A percentile compares a stretch with the other conserved stretches of the same genome.
These are phyloP conservation scores for Auricularia heimuer DNA, from an alignment of 768 basidiomycete genomes.

Conservation along the genomic window DNA sequence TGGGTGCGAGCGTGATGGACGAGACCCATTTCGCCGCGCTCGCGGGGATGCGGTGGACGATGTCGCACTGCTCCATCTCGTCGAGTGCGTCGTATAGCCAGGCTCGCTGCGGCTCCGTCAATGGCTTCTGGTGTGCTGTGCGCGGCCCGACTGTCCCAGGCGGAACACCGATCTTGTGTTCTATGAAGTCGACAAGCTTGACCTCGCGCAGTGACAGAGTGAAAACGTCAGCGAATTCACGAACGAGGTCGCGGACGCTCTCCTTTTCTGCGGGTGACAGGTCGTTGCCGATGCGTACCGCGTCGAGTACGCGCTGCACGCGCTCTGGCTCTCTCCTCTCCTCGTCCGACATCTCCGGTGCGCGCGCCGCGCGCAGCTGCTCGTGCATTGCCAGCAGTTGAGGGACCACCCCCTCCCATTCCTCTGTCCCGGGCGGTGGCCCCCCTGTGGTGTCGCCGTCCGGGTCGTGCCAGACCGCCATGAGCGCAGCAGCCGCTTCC, in stretches of 20 bases:
- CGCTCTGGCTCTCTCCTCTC: constrained; percentile 12
- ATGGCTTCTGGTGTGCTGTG: constrained; percentile 16
- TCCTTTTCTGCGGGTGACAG: constrained; percentile 17
- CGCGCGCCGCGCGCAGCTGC: too few relatives aligned
- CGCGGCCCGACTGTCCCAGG: too few relatives aligned
- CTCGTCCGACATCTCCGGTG: background rate
- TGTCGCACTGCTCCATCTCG: constrained; percentile 24
- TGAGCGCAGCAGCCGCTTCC: too few relatives aligned
- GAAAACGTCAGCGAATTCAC: constrained; percentile 10
- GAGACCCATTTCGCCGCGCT: constrained; percentile 27
- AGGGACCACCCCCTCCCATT: too few relatives aligned
- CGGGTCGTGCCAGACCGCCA: too few relatives aligned
- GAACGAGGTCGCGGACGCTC: constrained; percentile 16
- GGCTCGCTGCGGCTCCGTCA: constrained; percentile 23
- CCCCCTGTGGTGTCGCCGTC: too few relatives aligned
- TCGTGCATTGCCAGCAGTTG: too few relatives aligned
- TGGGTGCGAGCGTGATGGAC: constrained; percentile 27
- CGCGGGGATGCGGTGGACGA: constrained; percentile 23
- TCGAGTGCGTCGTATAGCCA: constrained; percentile 25
- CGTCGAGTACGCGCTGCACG: constrained; percentile 12
- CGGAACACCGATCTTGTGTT: constrained; percentile 14
- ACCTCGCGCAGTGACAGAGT: constrained; percentile 29
- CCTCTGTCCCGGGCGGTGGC: too few relatives aligned
- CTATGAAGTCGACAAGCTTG: constrained; percentile 18
- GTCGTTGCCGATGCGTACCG: constrained; percentile 21